phyloP scores from a whole-genome alignment of 805 yeast species.

The Schizosaccharomyces osmophilus region DNA sequence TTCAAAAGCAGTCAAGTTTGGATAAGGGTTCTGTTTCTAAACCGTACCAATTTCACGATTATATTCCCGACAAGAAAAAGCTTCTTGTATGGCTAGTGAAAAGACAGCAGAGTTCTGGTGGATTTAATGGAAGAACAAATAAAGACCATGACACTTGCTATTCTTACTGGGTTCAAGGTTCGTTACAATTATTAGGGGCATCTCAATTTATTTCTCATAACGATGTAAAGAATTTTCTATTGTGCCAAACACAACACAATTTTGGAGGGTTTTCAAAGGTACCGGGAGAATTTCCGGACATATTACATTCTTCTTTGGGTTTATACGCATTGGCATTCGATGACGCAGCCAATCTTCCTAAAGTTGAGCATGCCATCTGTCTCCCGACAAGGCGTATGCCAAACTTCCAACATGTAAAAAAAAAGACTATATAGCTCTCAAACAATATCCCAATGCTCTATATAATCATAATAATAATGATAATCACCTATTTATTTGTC shows the following conservation, averaged over 20 bases:
- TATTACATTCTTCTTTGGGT: slow-evolving; percentile 9
- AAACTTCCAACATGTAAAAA: background rate
- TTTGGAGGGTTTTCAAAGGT: slow-evolving; percentile 9
- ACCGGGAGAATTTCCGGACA: slow-evolving; percentile 8
- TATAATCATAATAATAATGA: no score
- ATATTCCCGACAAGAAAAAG: background rate
- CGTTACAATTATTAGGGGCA: slow-evolving; percentile 6
- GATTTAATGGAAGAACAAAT: slow-evolving; percentile 71
- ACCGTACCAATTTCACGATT: background rate
- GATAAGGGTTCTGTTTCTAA: slow-evolving; percentile 2
- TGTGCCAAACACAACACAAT: slow-evolving; percentile 5
- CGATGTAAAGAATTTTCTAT: background rate
- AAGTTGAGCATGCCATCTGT: background rate
- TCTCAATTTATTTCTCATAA: background rate
- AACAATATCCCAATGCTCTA: background rate
- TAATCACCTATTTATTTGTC: no score
- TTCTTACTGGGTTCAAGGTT: slow-evolving; percentile 68
- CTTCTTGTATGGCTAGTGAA: slow-evolving; percentile 6
- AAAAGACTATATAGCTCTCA: background rate
- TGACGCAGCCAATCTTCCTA: slow-evolving; percentile 1
- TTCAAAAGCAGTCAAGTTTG: background rate
- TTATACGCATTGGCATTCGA: slow-evolving; percentile 6
- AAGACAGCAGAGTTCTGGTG: slow-evolving; percentile 4
- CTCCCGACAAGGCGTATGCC: background rate
- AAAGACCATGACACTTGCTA: slow-evolving; percentile 94